Conservation (phyloP, 2,329 filamentous ascomycete genomes). For the Sclerotinia subarctica region DNA sequence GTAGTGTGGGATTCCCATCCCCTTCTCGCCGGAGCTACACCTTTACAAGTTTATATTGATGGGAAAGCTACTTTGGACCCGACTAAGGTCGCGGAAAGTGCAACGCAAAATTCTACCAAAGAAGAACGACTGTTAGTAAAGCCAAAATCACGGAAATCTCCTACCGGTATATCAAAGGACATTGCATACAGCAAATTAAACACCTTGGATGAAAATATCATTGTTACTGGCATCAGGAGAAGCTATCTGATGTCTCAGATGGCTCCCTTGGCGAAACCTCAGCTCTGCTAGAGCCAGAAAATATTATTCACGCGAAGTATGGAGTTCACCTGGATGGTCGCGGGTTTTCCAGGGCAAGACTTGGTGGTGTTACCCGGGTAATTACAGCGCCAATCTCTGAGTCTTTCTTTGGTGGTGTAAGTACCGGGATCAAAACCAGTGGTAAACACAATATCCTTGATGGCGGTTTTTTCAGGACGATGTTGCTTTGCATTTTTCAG, state of each 20-base stretch:
- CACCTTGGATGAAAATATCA: constrained; percentile 32
- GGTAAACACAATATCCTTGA: constrained; percentile 40
- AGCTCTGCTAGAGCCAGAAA: constrained; percentile 34
- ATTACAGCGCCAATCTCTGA: constrained; percentile 41
- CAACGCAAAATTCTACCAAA: constrained; percentile 21
- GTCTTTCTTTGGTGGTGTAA: constrained; percentile 44
- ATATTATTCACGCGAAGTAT: constrained; percentile 42
- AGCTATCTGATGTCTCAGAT: constrained; percentile 44
- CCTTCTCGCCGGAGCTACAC: constrained; percentile 45
- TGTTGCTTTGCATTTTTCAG: constrained; percentile 43
- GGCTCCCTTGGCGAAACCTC: constrained; percentile 41
- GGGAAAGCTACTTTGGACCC: constrained; percentile 42
- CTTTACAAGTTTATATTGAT: constrained; percentile 49
- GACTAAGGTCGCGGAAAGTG: constrained; percentile 37
- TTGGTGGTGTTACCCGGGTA: constrained; percentile 46
- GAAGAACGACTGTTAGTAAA: neutral
- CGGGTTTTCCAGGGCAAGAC: constrained; percentile 42
- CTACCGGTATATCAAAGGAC: neutral
- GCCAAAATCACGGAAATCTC: constrained; percentile 30
- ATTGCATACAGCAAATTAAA: constrained; percentile 22
- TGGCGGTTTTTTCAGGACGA: constrained; percentile 44
- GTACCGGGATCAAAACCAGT: constrained; percentile 43
- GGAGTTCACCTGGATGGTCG: constrained; percentile 44
- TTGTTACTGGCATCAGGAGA: constrained; percentile 42
- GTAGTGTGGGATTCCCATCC: constrained; percentile 51